Evolutionary conservation across 2,329 filamentous ascomycete species (phyloP), one percentile per base, ranked within the genome.

Genomic region (Gnomoniopsis smithogilvyi): DNA sequence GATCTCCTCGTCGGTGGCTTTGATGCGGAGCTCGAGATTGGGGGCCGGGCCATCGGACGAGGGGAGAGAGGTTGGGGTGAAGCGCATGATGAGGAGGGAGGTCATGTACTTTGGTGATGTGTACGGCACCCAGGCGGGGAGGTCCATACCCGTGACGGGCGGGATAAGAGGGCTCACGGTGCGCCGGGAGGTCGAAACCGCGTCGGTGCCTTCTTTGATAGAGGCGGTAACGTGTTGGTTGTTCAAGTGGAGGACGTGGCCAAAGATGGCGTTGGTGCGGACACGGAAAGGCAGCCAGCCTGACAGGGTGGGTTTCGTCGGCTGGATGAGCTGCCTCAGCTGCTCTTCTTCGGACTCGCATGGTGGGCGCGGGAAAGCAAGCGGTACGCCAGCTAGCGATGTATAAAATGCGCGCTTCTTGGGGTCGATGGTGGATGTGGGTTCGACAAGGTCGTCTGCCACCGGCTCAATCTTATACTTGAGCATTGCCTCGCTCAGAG

Each of bases 241-340:
- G n/a, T 54, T 34, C 15, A 57, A 51, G 60, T 80, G 77, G 0
- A 85, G 73, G 36, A 84, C 62, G 55, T 81, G 78, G 19, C 83
- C 83, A 64, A 85, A 85, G 2, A 73, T 72, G 12, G 80, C 80
- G 45, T 14, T 56, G 19, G 61, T 63, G n/a, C 47, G 41, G 48
- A 54, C 51, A 34, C 22, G 47, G 50, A 60, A 60, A 8, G 60
- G 60, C 22, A 53, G 50, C 60, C 60, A 62, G n/a, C 60, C 57
- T 19, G 60, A 62, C 2, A 21, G 45, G 30, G 60, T 62, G 15
- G 57, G 53, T 38, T 30, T 19, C 11, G 54, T 54, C 17, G 38
- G 19, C 30, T 30, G 12, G 12, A 50, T 30, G 17, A 19, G 7
- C 26, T 51, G 41, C 14, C 54, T 22, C n/a, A 33, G 12, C 24